Evolutionary conservation across 1,284 basidiomycete species (phyloP), one percentile per base, ranked within the genome.

Genomic region (Coniferiporia weirii): DNA sequence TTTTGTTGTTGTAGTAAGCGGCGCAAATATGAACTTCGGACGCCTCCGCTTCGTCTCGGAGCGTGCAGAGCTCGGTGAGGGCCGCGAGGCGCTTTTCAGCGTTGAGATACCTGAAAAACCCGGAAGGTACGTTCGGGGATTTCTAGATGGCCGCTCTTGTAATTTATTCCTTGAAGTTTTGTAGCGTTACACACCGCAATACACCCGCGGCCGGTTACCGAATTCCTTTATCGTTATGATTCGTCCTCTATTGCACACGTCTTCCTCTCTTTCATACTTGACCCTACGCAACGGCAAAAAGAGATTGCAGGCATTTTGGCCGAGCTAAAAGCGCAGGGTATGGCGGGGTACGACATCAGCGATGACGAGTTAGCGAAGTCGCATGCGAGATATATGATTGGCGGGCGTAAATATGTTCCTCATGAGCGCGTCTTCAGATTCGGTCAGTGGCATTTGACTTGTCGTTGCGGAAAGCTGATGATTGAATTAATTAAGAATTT

Each of bases 11-110:
- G 86, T 98, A 56, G 79, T 99, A 63, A 95, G 91, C 64, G 97
- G 97, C 34, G 97, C 97, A 13, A 99, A 99, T 74, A 98, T 99
- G 93, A 98, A 99, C 76, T 99, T 99, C 73, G 91, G 93, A 65
- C 83, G 97, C 27, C 74, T 99, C 50, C 84, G 97, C 6, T 99
- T 99, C 69, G 96, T 99, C 22, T 91, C 97, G 13, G 97, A 99
- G 70, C 93, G 97, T 59, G 97, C 97, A 15, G 95, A 98, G 71
- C 79, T 99, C 36, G 97, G 97, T 66, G 97, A 99, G 73, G 88
- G 95, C 38, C 83, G 91, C 56, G 97, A 99, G 73, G 96, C 91
- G 0, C 78, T 99, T 56, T 79, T 99, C 64, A 92, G 91, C 66
- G 92, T 98, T 40, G 91, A 93, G 68, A 91, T 99, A 56, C 95